Evolutionary conservation across 1,284 basidiomycete species (phyloP).

Genomic region (Cryptococcus maquisensis): DNA sequence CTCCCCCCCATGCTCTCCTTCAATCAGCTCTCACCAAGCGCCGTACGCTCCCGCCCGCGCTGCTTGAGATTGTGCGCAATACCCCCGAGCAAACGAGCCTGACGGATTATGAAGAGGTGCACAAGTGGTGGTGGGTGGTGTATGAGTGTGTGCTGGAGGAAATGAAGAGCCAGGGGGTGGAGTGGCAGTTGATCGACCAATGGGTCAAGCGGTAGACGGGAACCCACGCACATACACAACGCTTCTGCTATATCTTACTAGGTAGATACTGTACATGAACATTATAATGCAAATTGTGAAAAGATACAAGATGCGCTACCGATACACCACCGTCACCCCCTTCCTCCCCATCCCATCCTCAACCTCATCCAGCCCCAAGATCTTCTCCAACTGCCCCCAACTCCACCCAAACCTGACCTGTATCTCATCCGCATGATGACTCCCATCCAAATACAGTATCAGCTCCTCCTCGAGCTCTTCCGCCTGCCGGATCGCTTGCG

Average conservation of each 20-base stretch:
- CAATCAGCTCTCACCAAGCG: neutral
- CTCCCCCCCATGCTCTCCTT: neutral
- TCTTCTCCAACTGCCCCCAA: constrained; percentile 75
- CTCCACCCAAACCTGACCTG: constrained; percentile 74
- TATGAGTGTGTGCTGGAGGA: constrained; percentile 43
- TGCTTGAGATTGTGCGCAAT: constrained; percentile 23
- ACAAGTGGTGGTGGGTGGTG: constrained; percentile 49
- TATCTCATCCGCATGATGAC: constrained; percentile 86
- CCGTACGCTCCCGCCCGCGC: constrained; percentile 24
- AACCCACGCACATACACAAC: no score
- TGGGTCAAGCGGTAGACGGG: constrained; percentile 19
- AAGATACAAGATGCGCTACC: constrained; percentile 9
- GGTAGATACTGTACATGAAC: no score
- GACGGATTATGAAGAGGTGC: constrained; percentile 36
- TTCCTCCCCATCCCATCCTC: constrained; percentile 33
- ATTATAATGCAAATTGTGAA: no score
- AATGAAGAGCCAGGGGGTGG: constrained; percentile 26
- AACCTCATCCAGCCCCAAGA: constrained; percentile 54
- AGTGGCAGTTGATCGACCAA: constrained; percentile 37
- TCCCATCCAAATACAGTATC: constrained; percentile 67
- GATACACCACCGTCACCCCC: constrained; percentile 36
- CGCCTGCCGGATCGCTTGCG: constrained; percentile 6
- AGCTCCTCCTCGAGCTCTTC: constrained; percentile 53
- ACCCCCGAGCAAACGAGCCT: constrained; percentile 32
- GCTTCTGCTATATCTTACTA: no score